Base-by-base conservation (phyloP, 140 eudicot genomes). In the Bidens hawaiensis region DNA sequence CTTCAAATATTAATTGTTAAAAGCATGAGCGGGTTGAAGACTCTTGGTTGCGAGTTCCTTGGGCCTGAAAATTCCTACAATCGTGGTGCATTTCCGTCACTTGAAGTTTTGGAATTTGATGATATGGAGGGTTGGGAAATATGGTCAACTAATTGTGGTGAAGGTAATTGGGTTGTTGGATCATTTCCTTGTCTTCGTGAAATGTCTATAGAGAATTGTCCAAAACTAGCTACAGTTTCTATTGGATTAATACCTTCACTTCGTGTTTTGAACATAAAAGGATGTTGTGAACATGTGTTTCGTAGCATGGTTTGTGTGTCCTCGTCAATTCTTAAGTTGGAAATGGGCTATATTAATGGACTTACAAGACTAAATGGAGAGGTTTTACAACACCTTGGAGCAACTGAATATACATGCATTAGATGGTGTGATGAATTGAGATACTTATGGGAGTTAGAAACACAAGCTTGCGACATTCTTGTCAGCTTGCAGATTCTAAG, bases 101-200 rank as follows among this genome's bases (percentile, higher is more conserved):
- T 64, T 47, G 57, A 64, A 64, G 45, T 33, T 46, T 46, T 64
- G 45, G 57, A 42, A 10, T 64, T 64, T 64, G 23, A 64, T 17
- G 57, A 64, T 28, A 64, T 64, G 59, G 28, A 42, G 12, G 46
- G 65, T 64, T 43, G 70, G 70, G 70, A 64, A 41, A 16, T 34
- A 64, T 64, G 56, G 57, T 64, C 70, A 15, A 42, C 45, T 5
- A 28, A 21, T 47, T 19, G 12, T 41, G 51, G n/a, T 21, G 51
- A 22, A 1, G 4, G 12, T 8, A 23, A 61, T 61, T 30, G 3
- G 2, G 17, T 14, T 18, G 30, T 27, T 46, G 24, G 59, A 42
- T 28, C 57, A 26, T 64, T 64, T 64, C 60, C 70, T 64, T 31
- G 57, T 18, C 64, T 58, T 2, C 25, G 64, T 18, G 48, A 58